Conservation (phyloP, 495 filamentous ascomycete genomes). For the Penicillium pulvis region DNA sequence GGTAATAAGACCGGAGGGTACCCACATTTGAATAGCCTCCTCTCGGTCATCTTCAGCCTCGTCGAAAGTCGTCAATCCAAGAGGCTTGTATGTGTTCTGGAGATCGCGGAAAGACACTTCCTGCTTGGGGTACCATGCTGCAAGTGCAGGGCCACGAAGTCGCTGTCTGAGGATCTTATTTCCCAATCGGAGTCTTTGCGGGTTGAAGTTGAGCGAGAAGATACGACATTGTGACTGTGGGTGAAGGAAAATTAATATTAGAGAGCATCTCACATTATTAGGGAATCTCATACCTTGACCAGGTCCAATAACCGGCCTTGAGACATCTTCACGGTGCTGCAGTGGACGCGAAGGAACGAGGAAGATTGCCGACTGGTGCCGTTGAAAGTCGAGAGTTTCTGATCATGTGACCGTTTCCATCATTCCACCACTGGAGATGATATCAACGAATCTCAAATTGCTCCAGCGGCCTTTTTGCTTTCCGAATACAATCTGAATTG, state of each 20-base stretch:
- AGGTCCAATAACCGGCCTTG: constrained; percentile 74
- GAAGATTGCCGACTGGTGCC: not conserved
- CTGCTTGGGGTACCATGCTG: constrained; percentile 82
- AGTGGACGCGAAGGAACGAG: constrained; percentile 4
- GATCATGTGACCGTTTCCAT: constrained; percentile 11
- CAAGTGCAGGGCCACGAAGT: constrained; percentile 73
- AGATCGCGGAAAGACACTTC: constrained; percentile 70
- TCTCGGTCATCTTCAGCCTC: constrained; percentile 77
- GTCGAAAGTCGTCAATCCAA: constrained; percentile 65
- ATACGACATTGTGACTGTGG: constrained; percentile 81
- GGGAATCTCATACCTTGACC: constrained; percentile 62
- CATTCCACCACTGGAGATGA: not conserved
- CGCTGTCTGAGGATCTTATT: constrained; percentile 87
- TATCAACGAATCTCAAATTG: not conserved
- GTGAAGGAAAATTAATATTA: constrained; percentile 5
- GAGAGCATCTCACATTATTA: not conserved
- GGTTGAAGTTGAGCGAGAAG: constrained; percentile 91
- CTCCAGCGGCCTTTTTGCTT: not conserved
- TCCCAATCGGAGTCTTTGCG: constrained; percentile 73
- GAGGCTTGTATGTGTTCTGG: constrained; percentile 49
- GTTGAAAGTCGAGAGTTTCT: not conserved
- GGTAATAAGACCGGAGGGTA: not conserved
- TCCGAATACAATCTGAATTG: not conserved
- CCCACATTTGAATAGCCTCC: constrained; percentile 70
- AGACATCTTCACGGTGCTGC: constrained; percentile 56